Percentiles rank a stretch among this genome's conserved stretches.
Evolutionary conservation across 129 eudicot genomes (phyloP).

Genomic region (Lactuca sativa): DNA sequence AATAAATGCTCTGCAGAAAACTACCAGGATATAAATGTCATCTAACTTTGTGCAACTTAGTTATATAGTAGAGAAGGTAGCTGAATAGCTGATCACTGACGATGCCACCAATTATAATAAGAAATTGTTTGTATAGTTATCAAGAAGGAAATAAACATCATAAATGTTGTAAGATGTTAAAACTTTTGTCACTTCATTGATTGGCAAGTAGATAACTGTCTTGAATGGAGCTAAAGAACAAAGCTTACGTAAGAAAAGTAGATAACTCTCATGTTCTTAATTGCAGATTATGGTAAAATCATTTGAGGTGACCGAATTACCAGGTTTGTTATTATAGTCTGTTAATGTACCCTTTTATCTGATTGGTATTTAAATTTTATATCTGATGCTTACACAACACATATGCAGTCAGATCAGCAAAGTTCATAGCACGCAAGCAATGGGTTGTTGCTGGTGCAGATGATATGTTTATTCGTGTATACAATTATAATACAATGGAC

Average conservation of each 20-base stretch:
- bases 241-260: no score
- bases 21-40: neutral
- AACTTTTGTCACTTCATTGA: conserved; percentile 5
- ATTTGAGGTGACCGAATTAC: conserved; percentile 80
- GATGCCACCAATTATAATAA: neutral
- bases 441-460: conserved; percentile 91
- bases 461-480: conserved; percentile 71
- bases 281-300: conserved; percentile 80
- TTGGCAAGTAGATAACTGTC: neutral
- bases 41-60: neutral
- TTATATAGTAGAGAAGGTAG: conserved; percentile 7
- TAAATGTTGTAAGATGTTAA: neutral
- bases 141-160: conserved; percentile 10
- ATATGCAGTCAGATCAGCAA: conserved; percentile 72
- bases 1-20: neutral
- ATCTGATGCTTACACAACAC: conserved; percentile 22
- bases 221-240: no score
- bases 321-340: conserved; percentile 51
- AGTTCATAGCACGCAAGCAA: conserved; percentile 74
- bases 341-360: conserved; percentile 9
- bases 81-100: neutral
- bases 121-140: conserved; percentile 2
- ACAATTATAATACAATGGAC: conserved; percentile 75
- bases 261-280: neutral
- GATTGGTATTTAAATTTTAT: neutral